phyloP scores from a whole-genome alignment of 2,329 filamentous ascomycete genomes.

The Capronia epimyces region DNA sequence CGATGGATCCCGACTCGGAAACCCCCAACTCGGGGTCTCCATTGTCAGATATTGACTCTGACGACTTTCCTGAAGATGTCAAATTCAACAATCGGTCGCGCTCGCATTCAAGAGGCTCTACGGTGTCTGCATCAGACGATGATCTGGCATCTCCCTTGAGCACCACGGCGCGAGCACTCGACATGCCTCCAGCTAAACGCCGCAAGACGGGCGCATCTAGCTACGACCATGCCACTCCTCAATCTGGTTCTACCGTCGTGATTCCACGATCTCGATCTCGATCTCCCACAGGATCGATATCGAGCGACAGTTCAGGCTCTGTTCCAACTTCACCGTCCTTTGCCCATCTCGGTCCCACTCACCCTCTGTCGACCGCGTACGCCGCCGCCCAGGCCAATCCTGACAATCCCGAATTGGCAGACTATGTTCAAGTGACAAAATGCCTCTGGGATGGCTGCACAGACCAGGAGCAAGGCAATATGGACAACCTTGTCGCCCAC shows the following conservation, averaged over 20 bases:
- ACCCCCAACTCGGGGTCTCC: constrained; percentile 53
- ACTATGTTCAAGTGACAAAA: constrained; percentile 58
- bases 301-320: constrained; percentile 83
- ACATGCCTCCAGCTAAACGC: constrained; percentile 46
- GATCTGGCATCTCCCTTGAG: constrained; percentile 26
- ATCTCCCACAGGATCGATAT: constrained; percentile 64
- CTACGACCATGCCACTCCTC: constrained; percentile 49
- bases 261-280: constrained; percentile 20
- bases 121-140: constrained; percentile 33
- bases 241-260: constrained; percentile 31
- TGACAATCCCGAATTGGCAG: constrained; percentile 27
- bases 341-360: constrained; percentile 48
- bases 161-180: constrained; percentile 29
- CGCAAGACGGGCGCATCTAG: constrained; percentile 42
- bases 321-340: constrained; percentile 66
- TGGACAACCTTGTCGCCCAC: constrained; percentile 75
- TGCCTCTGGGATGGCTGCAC: constrained; percentile 74
- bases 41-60: constrained; percentile 60
- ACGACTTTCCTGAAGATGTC: constrained; percentile 57
- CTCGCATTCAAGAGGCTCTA: constrained; percentile 35
- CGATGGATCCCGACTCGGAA: constrained; percentile 33
- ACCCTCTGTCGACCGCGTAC: constrained; percentile 31
- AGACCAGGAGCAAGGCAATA: constrained; percentile 66
- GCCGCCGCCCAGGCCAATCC: constrained; percentile 33
- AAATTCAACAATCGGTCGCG: constrained; percentile 49